These are phyloP conservation scores for Microbotryum intermedium DNA, from an alignment of 1,284 basidiomycete species.

Conservation along the genomic window DNA sequence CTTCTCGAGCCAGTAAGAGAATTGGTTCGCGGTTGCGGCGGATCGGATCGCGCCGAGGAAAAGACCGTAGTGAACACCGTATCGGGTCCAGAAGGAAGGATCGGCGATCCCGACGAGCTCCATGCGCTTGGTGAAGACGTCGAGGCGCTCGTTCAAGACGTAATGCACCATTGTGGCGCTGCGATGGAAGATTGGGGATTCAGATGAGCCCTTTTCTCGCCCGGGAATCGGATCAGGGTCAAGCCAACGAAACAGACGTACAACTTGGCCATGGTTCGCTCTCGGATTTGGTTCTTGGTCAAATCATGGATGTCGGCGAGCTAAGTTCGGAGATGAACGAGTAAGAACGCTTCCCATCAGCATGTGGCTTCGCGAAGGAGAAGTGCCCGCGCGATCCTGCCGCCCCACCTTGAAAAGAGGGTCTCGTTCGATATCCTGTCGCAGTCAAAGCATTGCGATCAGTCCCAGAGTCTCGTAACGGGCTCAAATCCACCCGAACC, in stretches of 20 bases:
- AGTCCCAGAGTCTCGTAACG: background rate
- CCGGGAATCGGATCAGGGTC: background rate
- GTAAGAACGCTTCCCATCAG: background rate
- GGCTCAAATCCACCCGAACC: background rate
- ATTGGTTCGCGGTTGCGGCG: slow-evolving; percentile 38
- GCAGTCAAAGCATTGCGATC: slow-evolving; percentile 1
- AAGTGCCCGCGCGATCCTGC: background rate
- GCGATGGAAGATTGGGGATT: background rate
- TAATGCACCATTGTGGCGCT: slow-evolving; percentile 43
- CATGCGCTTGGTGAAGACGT: slow-evolving; percentile 47
- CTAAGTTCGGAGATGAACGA: slow-evolving; percentile 39
- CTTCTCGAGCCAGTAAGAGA: slow-evolving; percentile 49
- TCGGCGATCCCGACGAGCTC: slow-evolving; percentile 46
- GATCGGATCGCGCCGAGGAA: slow-evolving; percentile 39
- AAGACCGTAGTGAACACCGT: slow-evolving; percentile 50
- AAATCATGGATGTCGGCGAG: slow-evolving; percentile 50
- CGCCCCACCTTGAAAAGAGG: slow-evolving; percentile 12
- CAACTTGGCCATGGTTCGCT: slow-evolving; percentile 44
- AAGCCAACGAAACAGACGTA: slow-evolving; percentile 30
- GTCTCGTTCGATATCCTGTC: slow-evolving; percentile 24
- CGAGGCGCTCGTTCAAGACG: slow-evolving; percentile 44
- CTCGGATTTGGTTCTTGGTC: slow-evolving; percentile 47
- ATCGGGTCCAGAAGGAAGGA: slow-evolving; percentile 49
- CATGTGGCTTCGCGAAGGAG: background rate
- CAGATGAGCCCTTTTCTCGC: background rate